A percentile compares a stretch with the other conserved stretches of the same genome.
Conservation (phyloP, 371 early-diverging fungal species). For the Syncephalis plumigaleata region DNA sequence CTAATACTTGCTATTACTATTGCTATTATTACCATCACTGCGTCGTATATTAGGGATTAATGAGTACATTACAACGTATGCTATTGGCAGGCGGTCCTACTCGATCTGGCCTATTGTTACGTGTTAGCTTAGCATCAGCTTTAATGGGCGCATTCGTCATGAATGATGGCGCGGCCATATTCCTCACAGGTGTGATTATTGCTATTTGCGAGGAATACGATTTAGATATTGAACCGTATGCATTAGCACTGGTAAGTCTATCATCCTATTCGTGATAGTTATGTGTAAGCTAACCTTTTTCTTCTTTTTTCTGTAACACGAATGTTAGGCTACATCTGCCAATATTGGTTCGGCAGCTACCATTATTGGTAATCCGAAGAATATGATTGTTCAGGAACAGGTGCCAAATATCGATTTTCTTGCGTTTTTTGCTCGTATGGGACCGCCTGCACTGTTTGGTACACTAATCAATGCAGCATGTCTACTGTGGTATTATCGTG, state of each 20-base stretch:
- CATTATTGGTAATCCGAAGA: constrained; percentile 7
- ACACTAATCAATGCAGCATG: constrained; percentile 5
- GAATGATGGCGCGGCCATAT: constrained; percentile 5
- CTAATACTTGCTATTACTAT: too few relatives aligned
- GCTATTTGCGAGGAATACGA: constrained; percentile 5
- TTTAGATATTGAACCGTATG: constrained; percentile 6
- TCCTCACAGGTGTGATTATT: constrained; percentile 4
- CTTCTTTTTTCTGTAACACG: too few relatives aligned
- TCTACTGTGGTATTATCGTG: constrained; percentile 4
- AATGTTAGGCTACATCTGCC: constrained; percentile 8
- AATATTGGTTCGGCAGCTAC: constrained; percentile 8
- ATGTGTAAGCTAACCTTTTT: too few relatives aligned
- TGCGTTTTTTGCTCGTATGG: constrained; percentile 1
- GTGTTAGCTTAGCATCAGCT: constrained; percentile 4
- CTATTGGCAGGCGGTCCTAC: constrained; percentile 3
- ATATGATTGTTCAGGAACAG: constrained; percentile 3
- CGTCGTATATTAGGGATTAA: not conserved
- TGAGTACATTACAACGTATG: not conserved
- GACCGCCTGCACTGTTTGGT: constrained; percentile 3
- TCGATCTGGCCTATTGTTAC: constrained; percentile 1
- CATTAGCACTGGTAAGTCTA: constrained; percentile 6
- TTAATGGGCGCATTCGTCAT: constrained; percentile 5
- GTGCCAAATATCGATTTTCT: constrained; percentile 1
- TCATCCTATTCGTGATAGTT: too few relatives aligned
- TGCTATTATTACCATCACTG: too few relatives aligned